Evolutionary conservation across 192 early-diverging fungal species (phyloP), one percentile per base, ranked within the genome.

Genomic region (Rhizoclosmatium sp.): DNA sequence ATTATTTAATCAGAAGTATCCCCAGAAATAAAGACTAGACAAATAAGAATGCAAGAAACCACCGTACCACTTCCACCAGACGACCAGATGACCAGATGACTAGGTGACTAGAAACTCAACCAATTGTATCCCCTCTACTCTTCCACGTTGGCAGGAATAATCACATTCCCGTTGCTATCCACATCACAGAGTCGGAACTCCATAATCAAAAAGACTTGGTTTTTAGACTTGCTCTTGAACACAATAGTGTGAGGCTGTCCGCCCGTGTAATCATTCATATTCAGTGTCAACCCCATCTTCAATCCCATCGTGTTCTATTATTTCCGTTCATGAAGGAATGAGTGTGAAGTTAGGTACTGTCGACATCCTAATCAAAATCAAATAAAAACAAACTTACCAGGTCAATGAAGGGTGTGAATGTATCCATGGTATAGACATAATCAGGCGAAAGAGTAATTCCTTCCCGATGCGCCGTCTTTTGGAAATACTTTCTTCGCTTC

Each of bases 321-420:
- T 31, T 31, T 31, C 31, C 31, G 31, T 31, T 31, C 31, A 31
- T 31, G 31, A 31, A 0, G 31, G n/a, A n/a, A n/a, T n/a, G n/a
- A n/a, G n/a, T n/a, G n/a, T n/a, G n/a, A n/a, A n/a, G 31, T 31
- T 31, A 31, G 31, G 31, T 31, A 31, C 31, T 31, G 31, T 31
- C 31, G 31, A 31, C 31, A 31, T 31, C 31, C 31, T 0, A 31
- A 31, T 31, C 31, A 31, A 31, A 31, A 31, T 31, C 31, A 31
- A 31, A 31, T 31, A 31, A 31, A 31, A 31, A 31, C 31, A 31
- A 31, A 31, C 31, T 31, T 31, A 31, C 31, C 31, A 85, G 74
- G 51, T 86, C 85, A 41, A 87, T 76, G 64, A 82, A 87, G 7
- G 83, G 81, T 48, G 86, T 75, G 77, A 87, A 87, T 45, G 80